A percentile compares a stretch with the other conserved stretches of the same genome.
Evolutionary conservation across 2,329 filamentous ascomycete species (phyloP).

Genomic region (Graphium sp.): DNA sequence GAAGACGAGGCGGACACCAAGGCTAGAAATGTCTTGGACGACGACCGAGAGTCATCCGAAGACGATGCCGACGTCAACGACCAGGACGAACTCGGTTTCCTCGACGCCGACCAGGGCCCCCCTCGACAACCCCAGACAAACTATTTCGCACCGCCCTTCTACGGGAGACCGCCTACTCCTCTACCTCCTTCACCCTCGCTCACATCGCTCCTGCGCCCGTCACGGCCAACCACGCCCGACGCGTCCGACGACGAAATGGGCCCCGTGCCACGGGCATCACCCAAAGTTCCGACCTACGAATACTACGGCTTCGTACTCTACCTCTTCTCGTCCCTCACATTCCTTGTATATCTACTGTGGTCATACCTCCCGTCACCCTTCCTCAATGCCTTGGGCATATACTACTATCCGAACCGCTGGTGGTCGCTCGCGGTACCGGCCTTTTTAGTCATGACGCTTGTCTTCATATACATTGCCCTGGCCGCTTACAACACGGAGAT

Average conservation of each 20-base stretch:
- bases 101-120: too few species aligned
- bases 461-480: constrained; percentile 90
- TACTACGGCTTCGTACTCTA: constrained; percentile 99
- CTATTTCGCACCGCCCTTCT: constrained; percentile 70
- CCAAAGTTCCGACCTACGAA: constrained; percentile 96
- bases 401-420: constrained; percentile 96
- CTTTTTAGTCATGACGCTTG: constrained; percentile 72
- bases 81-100: too few species aligned
- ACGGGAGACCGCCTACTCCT: constrained; percentile 90
- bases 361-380: constrained; percentile 84
- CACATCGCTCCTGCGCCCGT: constrained; percentile 79
- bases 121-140: too few species aligned
- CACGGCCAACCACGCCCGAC: constrained; percentile 84
- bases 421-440: constrained; percentile 88
- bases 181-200: constrained; percentile 83
- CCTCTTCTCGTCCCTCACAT: constrained; percentile 68
- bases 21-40: too few species aligned
- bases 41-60: too few species aligned
- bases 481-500: constrained; percentile 83
- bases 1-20: too few species aligned
- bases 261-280: constrained; percentile 69
- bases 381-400: constrained; percentile 80
- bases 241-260: constrained; percentile 79
- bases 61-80: too few species aligned
- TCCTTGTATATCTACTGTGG: constrained; percentile 62